Base-by-base conservation (phyloP, 768 basidiomycete genomes). In the Xerocomellus intermedius region DNA sequence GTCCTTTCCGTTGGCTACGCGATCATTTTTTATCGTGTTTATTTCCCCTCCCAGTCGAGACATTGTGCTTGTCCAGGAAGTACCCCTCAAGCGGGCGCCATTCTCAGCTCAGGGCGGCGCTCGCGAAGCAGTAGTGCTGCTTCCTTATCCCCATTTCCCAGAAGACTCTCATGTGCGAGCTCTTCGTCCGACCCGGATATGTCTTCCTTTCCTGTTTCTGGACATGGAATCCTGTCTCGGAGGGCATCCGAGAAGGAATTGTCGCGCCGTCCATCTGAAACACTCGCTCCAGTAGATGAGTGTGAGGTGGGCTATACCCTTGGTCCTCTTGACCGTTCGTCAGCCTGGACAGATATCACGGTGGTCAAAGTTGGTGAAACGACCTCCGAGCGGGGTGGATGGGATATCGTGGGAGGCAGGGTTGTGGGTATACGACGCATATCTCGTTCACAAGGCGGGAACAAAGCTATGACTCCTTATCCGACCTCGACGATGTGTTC, bases 141-240 rank as follows among this genome's bases (percentile, higher is more conserved):
- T 6, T 73, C 80, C 8, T 45, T 74, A 12, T 69, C 73, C 3
- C 82, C 84, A 7, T 78, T 82, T 50, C 60, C 71, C n/a, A 76
- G 81, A 43, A 75, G 82, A 52, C 64, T 82, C 16, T 79, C 81
- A 5, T 73, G 81, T 24, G 68, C 73, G 32, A 64, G 67, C 19
- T 19, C 68, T 72, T 47, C 78, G 71, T 61, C 68, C 24, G 64
- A 70, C 21, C 26, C 55, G 21, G 83, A 85, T 50, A 66, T 76
- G 0, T 72, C 80, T 6, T 74, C 81, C 9, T 94, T 91, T 66
- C 91, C 91, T 12, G 80, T 94, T 22, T 92, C 88, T 7, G 89
- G 79, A 3, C 91, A 91, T 64, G 92, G 88, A 19, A 79, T 87
- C 37, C 83, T 91, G 66, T 84, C 88, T 24, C 80, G 89, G 43